Conservation (phyloP, 441 rosid genomes). For the Rhodomyrtus psidioides region DNA sequence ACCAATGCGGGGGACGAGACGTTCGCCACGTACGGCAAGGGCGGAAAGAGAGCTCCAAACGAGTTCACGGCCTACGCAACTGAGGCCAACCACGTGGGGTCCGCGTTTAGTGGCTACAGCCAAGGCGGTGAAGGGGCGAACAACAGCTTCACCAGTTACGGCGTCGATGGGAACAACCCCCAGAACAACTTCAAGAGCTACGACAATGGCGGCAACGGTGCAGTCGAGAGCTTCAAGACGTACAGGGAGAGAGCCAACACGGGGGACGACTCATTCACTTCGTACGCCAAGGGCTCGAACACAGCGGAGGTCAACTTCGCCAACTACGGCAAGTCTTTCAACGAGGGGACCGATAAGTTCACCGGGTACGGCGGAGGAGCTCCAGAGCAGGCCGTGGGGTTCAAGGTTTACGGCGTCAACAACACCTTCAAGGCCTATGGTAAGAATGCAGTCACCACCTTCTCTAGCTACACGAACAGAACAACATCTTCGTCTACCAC, state of each 20-base stretch:
- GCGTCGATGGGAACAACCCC: constrained; percentile 55
- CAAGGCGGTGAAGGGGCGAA: constrained; percentile 47
- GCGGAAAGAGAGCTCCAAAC: constrained; percentile 50
- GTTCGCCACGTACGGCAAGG: constrained; percentile 61
- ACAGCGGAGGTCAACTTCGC: constrained; percentile 40
- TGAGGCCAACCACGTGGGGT: constrained; percentile 58
- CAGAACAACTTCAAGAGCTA: constrained; percentile 61
- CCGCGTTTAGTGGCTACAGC: constrained; percentile 64
- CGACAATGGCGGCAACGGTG: constrained; percentile 56
- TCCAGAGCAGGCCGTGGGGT: constrained; percentile 29
- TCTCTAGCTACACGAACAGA: constrained; percentile 40
- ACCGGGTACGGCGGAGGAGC: constrained; percentile 63
- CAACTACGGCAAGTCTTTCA: constrained; percentile 80
- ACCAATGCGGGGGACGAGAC: constrained; percentile 60
- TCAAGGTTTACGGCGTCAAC: constrained; percentile 65
- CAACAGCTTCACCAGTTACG: constrained; percentile 70
- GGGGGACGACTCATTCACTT: constrained; percentile 71
- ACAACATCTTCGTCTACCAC: constrained; percentile 1
- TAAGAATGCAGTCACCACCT: constrained; percentile 30
- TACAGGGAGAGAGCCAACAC: constrained; percentile 85
- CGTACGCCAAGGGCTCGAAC: constrained; percentile 65
- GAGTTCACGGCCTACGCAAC: constrained; percentile 52
- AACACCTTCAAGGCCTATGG: constrained; percentile 70
- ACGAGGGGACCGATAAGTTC: constrained; percentile 78
- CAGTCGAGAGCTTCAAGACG: constrained; percentile 33